Evolutionary conservation across 805 yeast genomes (phyloP), one percentile per base, ranked within the genome.

Genomic region (Hanseniaspora valbyensis): DNA sequence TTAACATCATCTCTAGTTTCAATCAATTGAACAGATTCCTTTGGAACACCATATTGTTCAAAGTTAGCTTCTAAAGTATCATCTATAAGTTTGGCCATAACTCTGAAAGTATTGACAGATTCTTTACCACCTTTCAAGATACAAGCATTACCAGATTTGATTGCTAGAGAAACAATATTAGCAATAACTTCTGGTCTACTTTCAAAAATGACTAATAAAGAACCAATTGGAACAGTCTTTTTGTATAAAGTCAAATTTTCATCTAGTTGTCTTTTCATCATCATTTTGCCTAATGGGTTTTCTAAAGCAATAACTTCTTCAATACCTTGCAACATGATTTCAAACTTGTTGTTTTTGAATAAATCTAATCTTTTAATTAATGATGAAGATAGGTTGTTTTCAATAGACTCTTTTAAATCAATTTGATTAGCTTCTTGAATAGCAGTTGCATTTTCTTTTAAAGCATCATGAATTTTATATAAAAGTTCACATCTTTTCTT

Each of bases 131-230:
- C 98, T 67, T 92, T 92, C 61, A 92, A 73, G 52, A 92, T 92
- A 45, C 96, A 98, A 8, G 96, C 84, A 63, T 92, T 92, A 43
- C 96, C 97, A 1, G 96, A 87, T 65, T 94, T 92, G 63, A 92
- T 81, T 18, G 97, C 95, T 59, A 92, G 72, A 0, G 98, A 92
- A 13, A 96, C 83, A 60, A 92, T 92, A 63, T 92, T 94, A 50
- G 98, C 98, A 69, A 92, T 92, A 10, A 92, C 98, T 64, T 92
- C 99, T 34, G 99, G 99, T 61, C 99, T 77, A 28, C 95, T 79
- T 67, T 92, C 99, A 64, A 92, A 92, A 50, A 92, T 94, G 42
- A 92, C 88, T 54, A 92, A 71, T 41, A 92, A 66, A 0, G 87
- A 96, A 18, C 99, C 99, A 4, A 92, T 88, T 13, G 99, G 98